Evolutionary conservation across 2,329 filamentous ascomycete species (phyloP), one percentile per base, ranked within the genome.

Genomic region (Monosporascus sp.): DNA sequence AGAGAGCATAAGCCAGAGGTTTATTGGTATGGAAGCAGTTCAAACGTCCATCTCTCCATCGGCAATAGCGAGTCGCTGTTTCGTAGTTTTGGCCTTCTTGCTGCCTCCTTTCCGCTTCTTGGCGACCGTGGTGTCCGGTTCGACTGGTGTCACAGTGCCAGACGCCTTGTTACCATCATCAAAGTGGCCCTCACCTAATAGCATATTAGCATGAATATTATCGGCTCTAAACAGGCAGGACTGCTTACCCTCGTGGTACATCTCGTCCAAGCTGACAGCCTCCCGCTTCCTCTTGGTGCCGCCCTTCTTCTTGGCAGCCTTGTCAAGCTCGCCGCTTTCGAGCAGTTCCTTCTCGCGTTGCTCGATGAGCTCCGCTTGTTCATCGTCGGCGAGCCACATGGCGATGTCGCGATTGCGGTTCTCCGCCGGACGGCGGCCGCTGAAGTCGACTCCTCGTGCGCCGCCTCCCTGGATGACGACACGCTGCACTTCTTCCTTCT

Each of bases 401-500:
- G 94, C 94, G 72, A 97, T 97, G 67, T 99, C 94, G 73, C 96
- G 95, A 68, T 95, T 97, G 58, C 92, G 85, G 73, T 95, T 97
- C 76, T 97, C 93, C 5, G 88, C 81, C 56, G 86, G 86, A 59
- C 87, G 83, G 50, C 94, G 87, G 50, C 93, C 94, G 70, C 96
- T 97, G 79, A 99, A 97, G 77, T 97, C 94, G 57, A 97, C 93
- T 57, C 89, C 89, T 52, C 88, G 88, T 59, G 85, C 81, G 51
- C 90, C 91, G 54, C 92, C 91, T 62, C 93, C 94, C 49, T 89
- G 89, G 65, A 97, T 97, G 68, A 97, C 93, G 25, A 97, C 93
- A 51, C 94, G 90, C 72, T 97, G 93, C 60, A 99, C 94, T 70
- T 99, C 94, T 75, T 99, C 94, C 76, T 99, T 99, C 70, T 99